These are phyloP conservation scores for Domatiomyces catenatus DNA, from an alignment of 2,329 filamentous ascomycete species.

Conservation along the genomic window DNA sequence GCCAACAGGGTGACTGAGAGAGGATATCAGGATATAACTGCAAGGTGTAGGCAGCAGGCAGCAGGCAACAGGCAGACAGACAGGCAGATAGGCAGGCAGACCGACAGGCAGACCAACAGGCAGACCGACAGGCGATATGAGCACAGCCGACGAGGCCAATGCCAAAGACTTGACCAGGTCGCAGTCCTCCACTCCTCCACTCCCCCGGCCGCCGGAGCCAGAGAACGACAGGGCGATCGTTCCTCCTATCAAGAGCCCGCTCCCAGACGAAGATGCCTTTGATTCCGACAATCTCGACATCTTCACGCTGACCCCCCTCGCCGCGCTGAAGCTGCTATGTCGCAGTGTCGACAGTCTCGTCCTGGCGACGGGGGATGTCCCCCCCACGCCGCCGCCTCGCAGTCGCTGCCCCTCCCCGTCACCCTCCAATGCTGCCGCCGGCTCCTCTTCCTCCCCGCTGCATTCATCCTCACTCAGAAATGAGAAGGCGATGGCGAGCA, in stretches of 20 bases:
- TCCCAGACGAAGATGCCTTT: constrained; percentile 22
- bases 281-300: constrained; percentile 42
- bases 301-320: constrained; percentile 54
- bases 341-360: constrained; percentile 44
- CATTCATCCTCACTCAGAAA: neutral
- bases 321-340: constrained; percentile 66
- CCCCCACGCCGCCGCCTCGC: constrained; percentile 50
- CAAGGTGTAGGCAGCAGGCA: neutral
- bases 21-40: constrained; percentile 1
- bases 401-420: constrained; percentile 12
- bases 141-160: constrained; percentile 7
- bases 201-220: constrained; percentile 16
- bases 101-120: too few relatives aligned
- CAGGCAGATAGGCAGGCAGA: too few relatives aligned
- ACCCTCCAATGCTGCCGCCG: neutral
- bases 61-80: too few relatives aligned
- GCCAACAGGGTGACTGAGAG: constrained; percentile 3
- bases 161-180: constrained; percentile 6
- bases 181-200: constrained; percentile 2
- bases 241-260: constrained; percentile 18
- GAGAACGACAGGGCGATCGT: constrained; percentile 17
- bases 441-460: neutral
- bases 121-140: constrained; percentile 2
- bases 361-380: constrained; percentile 46
- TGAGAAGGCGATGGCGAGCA: constrained; percentile 6